These are phyloP conservation scores for Colletotrichum phormii DNA, from an alignment of 2,329 filamentous ascomycete species.

Conservation along the genomic window DNA sequence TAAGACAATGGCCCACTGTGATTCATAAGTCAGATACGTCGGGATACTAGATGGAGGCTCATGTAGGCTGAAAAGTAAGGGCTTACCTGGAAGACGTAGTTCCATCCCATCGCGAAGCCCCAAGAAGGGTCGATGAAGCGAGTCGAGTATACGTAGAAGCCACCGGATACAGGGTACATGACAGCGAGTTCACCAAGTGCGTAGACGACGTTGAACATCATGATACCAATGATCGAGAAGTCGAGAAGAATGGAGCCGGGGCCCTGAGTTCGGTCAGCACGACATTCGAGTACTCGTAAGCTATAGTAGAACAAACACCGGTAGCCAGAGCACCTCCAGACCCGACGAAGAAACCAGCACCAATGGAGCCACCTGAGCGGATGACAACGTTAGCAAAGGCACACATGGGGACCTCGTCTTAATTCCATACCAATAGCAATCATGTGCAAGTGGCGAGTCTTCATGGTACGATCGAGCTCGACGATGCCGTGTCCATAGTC, in stretches of 20 bases:
- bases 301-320: conserved; percentile 51
- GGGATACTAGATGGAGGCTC: background rate
- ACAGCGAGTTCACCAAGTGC: conserved; percentile 69
- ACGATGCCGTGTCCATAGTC: conserved; percentile 37
- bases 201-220: conserved; percentile 68
- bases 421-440: conserved; percentile 55
- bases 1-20: conserved; percentile 57
- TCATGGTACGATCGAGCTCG: conserved; percentile 49
- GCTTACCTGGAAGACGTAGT: conserved; percentile 56
- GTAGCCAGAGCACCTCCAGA: conserved; percentile 61
- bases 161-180: conserved; percentile 67
- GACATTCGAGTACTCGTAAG: background rate
- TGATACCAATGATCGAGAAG: conserved; percentile 62
- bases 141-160: conserved; percentile 67
- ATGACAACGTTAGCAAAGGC: background rate
- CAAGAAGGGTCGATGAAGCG: conserved; percentile 69
- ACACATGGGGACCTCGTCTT: too few relatives aligned
- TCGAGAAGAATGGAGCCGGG: conserved; percentile 51
- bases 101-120: conserved; percentile 64
- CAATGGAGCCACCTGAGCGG: conserved; percentile 55
- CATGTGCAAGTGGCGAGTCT: conserved; percentile 62
- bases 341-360: conserved; percentile 72
- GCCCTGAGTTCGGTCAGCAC: conserved; percentile 40
- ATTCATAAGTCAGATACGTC: background rate
- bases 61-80: background rate